Evolutionary conservation across 441 rosid species (phyloP).

Genomic region (Brassica hybrid): DNA sequence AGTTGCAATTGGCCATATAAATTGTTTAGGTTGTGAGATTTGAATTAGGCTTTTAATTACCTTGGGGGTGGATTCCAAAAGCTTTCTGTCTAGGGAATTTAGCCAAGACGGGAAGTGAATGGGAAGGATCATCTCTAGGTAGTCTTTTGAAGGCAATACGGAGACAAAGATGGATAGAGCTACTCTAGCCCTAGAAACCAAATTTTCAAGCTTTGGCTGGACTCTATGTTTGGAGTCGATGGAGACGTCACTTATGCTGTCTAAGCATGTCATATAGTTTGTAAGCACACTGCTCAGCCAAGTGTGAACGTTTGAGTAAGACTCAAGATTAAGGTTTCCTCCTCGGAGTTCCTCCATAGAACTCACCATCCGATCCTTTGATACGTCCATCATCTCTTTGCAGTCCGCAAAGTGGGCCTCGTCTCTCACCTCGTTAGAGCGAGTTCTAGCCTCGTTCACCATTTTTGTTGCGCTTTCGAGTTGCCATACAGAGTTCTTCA

Average conservation of each 20-base stretch:
- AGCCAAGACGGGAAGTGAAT: constrained; percentile 64
- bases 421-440: constrained; percentile 51
- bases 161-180: constrained; percentile 60
- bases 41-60: constrained; percentile 25
- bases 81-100: constrained; percentile 52
- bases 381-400: constrained; percentile 61
- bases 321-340: constrained; percentile 38
- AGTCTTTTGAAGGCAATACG: constrained; percentile 37
- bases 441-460: constrained; percentile 29
- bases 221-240: constrained; percentile 28
- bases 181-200: constrained; percentile 54
- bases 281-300: constrained; percentile 80
- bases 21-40: background rate
- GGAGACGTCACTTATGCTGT: constrained; percentile 50
- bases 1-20: background rate
- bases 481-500: constrained; percentile 42
- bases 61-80: constrained; percentile 43
- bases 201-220: constrained; percentile 47
- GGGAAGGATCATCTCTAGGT: constrained; percentile 15
- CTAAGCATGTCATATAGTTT: constrained; percentile 70
- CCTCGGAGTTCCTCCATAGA: constrained; percentile 49
- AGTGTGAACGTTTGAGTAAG: constrained; percentile 56
- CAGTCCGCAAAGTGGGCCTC: constrained; percentile 57
- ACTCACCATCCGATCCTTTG: constrained; percentile 54
- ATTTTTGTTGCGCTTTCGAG: constrained; percentile 37